Evolutionary conservation across 2,329 filamentous ascomycete species (phyloP).

Genomic region (Colletotrichum echinochloae): DNA sequence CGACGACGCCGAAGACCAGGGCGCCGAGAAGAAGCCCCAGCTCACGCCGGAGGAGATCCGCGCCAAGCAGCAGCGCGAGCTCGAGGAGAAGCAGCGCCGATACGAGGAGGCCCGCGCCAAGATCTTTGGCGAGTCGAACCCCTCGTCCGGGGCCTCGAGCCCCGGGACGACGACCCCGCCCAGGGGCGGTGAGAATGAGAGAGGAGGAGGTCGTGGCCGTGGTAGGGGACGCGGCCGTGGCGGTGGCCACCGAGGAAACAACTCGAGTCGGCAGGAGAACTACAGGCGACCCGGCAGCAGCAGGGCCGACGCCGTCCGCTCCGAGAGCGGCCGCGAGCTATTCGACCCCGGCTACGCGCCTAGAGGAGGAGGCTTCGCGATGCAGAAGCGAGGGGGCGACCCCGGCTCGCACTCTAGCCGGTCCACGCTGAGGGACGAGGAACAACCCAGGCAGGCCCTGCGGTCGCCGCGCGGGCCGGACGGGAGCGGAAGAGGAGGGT

Average conservation of each 20-base stretch:
- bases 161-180: conserved; percentile 74
- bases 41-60: conserved; percentile 82
- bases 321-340: conserved; percentile 67
- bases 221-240: conserved; percentile 61
- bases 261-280: conserved; percentile 47
- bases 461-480: conserved; percentile 84
- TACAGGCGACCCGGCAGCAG: conserved; percentile 43
- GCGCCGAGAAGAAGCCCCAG: conserved; percentile 68
- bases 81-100: conserved; percentile 88
- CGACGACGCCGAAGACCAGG: conserved; percentile 75
- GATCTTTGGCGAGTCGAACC: conserved; percentile 77
- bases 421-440: conserved; percentile 66
- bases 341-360: conserved; percentile 81
- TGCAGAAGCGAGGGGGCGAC: conserved; percentile 58
- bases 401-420: conserved; percentile 53
- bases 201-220: conserved; percentile 52
- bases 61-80: conserved; percentile 80
- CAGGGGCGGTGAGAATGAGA: conserved; percentile 49
- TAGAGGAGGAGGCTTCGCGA: conserved; percentile 69
- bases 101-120: conserved; percentile 91
- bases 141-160: conserved; percentile 69
- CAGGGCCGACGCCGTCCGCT: conserved; percentile 42
- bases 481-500: conserved; percentile 79
- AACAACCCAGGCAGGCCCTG: conserved; percentile 76
- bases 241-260: conserved; percentile 51